These are phyloP conservation scores for Polychaeton citri DNA, from an alignment of 2,329 filamentous ascomycete genomes.

Conservation along the genomic window DNA sequence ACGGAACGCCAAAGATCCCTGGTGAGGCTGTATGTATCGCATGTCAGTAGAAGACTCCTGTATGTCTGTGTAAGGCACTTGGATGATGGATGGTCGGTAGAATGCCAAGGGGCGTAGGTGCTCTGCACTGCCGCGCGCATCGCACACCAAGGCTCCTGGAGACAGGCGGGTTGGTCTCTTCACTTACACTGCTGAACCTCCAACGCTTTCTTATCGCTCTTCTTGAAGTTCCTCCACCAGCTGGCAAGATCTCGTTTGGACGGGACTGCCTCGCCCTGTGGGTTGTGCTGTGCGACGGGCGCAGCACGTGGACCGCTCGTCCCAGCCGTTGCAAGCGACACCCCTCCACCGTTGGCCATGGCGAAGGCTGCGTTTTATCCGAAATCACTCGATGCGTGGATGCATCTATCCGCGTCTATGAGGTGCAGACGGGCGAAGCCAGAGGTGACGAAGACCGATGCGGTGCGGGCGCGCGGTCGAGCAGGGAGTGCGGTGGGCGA, in stretches of 20 bases:
- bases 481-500: no score
- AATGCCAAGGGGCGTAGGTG: no score
- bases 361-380: neutral
- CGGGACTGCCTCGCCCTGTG: conserved; percentile 53
- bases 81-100: no score
- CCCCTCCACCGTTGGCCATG: neutral
- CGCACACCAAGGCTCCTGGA: no score
- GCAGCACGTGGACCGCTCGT: neutral
- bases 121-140: no score
- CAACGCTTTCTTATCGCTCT: conserved; percentile 46
- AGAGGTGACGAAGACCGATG: no score
- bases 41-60: no score
- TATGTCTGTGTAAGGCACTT: no score
- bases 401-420: neutral
- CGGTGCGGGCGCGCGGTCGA: no score
- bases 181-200: conserved; percentile 21
- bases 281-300: neutral
- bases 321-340: neutral
- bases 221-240: conserved; percentile 96
- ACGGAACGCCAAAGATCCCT: conserved; percentile 87
- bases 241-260: conserved; percentile 80
- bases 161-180: neutral
- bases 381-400: no score
- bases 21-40: conserved; percentile 37
- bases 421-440: no score